These are phyloP conservation scores for Ilex aquifolium DNA, from an alignment of 257 asterid species.

Conservation along the genomic window DNA sequence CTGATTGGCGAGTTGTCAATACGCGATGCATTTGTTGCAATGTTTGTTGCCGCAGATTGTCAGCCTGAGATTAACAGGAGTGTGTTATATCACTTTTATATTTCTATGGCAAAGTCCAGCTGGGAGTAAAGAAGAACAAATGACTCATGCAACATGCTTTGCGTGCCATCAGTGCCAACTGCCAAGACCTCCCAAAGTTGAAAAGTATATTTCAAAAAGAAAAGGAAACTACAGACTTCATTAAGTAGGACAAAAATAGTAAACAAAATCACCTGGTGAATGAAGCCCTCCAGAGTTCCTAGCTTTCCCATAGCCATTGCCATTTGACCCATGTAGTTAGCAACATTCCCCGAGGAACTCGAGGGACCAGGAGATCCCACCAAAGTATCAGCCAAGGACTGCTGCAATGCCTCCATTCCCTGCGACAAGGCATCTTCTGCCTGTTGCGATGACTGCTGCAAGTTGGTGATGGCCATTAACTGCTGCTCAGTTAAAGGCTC, in stretches of 20 bases:
- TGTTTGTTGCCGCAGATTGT: slow-evolving; percentile 17
- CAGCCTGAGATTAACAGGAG: slow-evolving; percentile 11
- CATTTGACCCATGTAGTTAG: slow-evolving; percentile 36
- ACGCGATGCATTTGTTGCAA: slow-evolving; percentile 74
- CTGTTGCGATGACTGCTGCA: slow-evolving; percentile 13
- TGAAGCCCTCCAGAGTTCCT: slow-evolving; percentile 56
- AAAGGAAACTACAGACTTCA: too few relatives aligned
- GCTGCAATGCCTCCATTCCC: slow-evolving; percentile 17
- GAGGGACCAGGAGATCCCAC: slow-evolving; percentile 32
- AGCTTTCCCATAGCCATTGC: slow-evolving; percentile 60
- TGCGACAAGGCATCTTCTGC: slow-evolving; percentile 15
- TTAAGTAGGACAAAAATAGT: neutral
- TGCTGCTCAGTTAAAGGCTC: slow-evolving; percentile 16
- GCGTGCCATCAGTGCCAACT: too few relatives aligned
- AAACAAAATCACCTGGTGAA: slow-evolving; percentile 36
- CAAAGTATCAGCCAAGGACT: slow-evolving; percentile 9
- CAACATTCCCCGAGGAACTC: slow-evolving; percentile 39
- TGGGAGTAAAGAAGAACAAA: neutral
- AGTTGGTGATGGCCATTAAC: slow-evolving; percentile 11
- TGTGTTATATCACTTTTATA: neutral
- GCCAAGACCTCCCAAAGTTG: too few relatives aligned
- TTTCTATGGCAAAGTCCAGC: neutral
- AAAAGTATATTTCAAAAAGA: too few relatives aligned
- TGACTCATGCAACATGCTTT: neutral
- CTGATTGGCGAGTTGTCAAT: slow-evolving; percentile 16